Base-by-base conservation (phyloP, 768 basidiomycete genomes). In the Obba rivulosa region DNA sequence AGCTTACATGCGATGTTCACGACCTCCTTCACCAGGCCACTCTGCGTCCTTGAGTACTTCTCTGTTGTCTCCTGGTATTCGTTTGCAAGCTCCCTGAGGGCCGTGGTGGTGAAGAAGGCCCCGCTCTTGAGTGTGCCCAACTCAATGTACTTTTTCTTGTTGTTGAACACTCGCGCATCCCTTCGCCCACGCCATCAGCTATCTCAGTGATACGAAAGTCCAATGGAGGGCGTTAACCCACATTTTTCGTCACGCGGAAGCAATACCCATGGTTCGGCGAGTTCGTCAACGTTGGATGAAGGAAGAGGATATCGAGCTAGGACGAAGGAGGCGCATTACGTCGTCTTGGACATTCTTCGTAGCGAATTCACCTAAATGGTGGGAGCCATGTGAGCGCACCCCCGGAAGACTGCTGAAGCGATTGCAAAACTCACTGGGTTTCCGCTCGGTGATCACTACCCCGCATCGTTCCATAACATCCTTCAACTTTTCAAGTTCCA, bases 161-260 rank as follows among this genome's bases (percentile, higher is more conserved):
- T 70, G 3, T 77, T 66, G 43, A 96, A 73, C 16, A 63, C 70
- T 61, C 87, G 85, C 1, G 87, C 84, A 54, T 98, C 95, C 94
- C 96, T 59, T 13, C 41, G 16, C 25, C 46, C 17, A 34, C 17
- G 35, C 13, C 8, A 3, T 4, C 28, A 47, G n/a, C n/a, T 22
- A 45, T 4, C 37, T 17, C 25, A 4, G 49, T 40, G 24, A 48
- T 8, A 34, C 24, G n/a, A 46, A 9, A 21, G 34, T 17, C 5
- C 17, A 14, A 24, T 2, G 25, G 22, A 8, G 25, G n/a, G 34
- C 8, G 18, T 18, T 11, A 5, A 69, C 82, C 46, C 54, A 93
- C 95, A 53, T 84, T 88, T 61, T 96, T 94, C 1, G 94, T 94
- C 38, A 98, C 63, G 22, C 96, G 72, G 69, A 98, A 90, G 58